Conservation (phyloP, 2,329 filamentous ascomycete species). For the Nemania serpens region DNA sequence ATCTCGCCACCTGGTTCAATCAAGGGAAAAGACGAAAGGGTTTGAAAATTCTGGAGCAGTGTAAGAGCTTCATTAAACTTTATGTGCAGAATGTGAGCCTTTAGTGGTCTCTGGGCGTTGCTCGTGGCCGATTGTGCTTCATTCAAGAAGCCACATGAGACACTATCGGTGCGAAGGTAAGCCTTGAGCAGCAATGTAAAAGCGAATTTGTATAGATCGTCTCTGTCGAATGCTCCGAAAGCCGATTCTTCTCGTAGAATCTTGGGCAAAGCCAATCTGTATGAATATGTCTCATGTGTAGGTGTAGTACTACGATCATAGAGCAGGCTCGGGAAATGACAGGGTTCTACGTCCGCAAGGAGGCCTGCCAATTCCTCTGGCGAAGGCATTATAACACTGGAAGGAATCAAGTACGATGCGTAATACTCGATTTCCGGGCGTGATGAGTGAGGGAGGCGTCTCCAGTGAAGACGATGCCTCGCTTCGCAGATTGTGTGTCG, state of each 20-base stretch:
- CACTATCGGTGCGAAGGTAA: slow-evolving; percentile 3
- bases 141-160: slow-evolving; percentile 5
- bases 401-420: background rate
- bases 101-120: background rate
- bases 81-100: background rate
- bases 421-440: no score
- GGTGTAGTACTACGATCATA: slow-evolving; percentile 4
- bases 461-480: no score
- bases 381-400: slow-evolving; percentile 1
- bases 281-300: background rate
- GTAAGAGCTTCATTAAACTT: background rate
- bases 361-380: background rate
- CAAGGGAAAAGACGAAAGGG: background rate
- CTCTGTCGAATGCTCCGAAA: background rate
- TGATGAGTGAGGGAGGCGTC: no score
- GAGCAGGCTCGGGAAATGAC: slow-evolving; percentile 5
- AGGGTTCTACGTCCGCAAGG: slow-evolving; percentile 1
- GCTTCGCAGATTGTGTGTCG: no score
- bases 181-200: slow-evolving; percentile 6
- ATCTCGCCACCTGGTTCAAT: background rate
- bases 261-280: background rate
- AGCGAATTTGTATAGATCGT: background rate
- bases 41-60: slow-evolving; percentile 3
- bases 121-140: background rate
- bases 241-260: background rate